phyloP scores from a whole-genome alignment of 2,329 filamentous ascomycete species.

The Aspergillus floridensis region DNA sequence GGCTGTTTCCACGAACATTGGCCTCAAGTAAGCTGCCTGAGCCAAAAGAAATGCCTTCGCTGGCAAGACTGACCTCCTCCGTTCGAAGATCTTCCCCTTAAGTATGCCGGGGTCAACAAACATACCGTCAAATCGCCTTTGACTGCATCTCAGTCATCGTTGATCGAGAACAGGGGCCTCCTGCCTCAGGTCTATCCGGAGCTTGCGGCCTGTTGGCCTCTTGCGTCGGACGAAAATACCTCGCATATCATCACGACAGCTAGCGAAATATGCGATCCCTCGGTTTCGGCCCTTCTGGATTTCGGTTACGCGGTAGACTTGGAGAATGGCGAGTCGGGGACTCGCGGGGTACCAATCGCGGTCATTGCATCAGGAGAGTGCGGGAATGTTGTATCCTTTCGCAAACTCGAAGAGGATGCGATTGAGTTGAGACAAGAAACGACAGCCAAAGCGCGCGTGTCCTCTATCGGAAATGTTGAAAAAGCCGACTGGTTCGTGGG shows the following conservation, averaged over 20 bases:
- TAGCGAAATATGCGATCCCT: conserved; percentile 34
- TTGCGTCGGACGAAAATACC: conserved; percentile 28
- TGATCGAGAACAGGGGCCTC: conserved; percentile 20
- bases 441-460: conserved; percentile 35
- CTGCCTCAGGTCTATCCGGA: conserved; percentile 35
- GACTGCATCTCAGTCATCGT: conserved; percentile 13
- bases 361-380: conserved; percentile 44
- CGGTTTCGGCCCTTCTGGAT: conserved; percentile 45
- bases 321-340: conserved; percentile 25
- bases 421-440: conserved; percentile 21
- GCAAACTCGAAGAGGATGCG: conserved; percentile 32
- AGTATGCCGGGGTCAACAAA: conserved; percentile 32
- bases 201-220: conserved; percentile 34
- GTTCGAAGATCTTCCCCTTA: conserved; percentile 23
- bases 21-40: conserved; percentile 23
- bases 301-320: conserved; percentile 49
- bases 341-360: conserved; percentile 36
- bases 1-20: conserved; percentile 48
- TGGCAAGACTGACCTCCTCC: conserved; percentile 1
- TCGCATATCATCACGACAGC: conserved; percentile 33
- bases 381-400: conserved; percentile 49
- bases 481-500: conserved; percentile 49
- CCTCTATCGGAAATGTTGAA: conserved; percentile 43
- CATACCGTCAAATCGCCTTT: conserved; percentile 26
- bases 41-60: neutral